These are phyloP conservation scores for Rhinocladiella mackenziei DNA, from an alignment of 2,329 filamentous ascomycete genomes.

Conservation along the genomic window DNA sequence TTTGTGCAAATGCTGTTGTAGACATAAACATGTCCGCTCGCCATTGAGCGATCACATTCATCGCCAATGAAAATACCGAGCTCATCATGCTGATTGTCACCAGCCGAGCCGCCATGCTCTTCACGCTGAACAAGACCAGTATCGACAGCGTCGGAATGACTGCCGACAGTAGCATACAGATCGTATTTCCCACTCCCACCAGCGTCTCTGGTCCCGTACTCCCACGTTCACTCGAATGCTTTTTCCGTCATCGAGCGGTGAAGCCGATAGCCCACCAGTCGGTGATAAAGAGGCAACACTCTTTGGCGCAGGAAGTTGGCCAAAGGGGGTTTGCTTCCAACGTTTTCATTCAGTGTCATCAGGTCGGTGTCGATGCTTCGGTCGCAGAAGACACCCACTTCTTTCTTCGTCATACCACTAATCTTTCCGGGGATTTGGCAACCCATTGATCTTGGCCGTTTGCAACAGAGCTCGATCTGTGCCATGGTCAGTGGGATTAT, in stretches of 20 bases:
- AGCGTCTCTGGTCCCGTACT: slow-evolving; percentile 23
- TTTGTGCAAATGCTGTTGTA: slow-evolving; percentile 26
- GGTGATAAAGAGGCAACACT: slow-evolving; percentile 25
- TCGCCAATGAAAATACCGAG: slow-evolving; percentile 25
- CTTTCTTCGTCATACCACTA: slow-evolving; percentile 27
- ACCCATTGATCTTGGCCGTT: slow-evolving; percentile 22
- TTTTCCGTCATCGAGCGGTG: slow-evolving; percentile 25
- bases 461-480: slow-evolving; percentile 23
- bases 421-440: slow-evolving; percentile 20
- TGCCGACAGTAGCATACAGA: slow-evolving; percentile 26
- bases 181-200: slow-evolving; percentile 22
- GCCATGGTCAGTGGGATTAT: slow-evolving; percentile 11
- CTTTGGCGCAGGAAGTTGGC: slow-evolving; percentile 22
- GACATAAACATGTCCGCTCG: slow-evolving; percentile 28
- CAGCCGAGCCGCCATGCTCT: slow-evolving; percentile 21
- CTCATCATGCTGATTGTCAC: slow-evolving; percentile 25
- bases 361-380: slow-evolving; percentile 16
- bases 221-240: slow-evolving; percentile 20
- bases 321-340: slow-evolving; percentile 19
- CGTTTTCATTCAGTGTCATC: slow-evolving; percentile 19
- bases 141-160: slow-evolving; percentile 24
- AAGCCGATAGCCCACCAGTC: slow-evolving; percentile 21
- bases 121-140: slow-evolving; percentile 24
- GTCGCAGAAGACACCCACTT: slow-evolving; percentile 25
- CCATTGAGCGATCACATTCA: slow-evolving; percentile 26